phyloP scores from a whole-genome alignment of 2,329 filamentous ascomycete genomes.

The Alternaria gansuensis region DNA sequence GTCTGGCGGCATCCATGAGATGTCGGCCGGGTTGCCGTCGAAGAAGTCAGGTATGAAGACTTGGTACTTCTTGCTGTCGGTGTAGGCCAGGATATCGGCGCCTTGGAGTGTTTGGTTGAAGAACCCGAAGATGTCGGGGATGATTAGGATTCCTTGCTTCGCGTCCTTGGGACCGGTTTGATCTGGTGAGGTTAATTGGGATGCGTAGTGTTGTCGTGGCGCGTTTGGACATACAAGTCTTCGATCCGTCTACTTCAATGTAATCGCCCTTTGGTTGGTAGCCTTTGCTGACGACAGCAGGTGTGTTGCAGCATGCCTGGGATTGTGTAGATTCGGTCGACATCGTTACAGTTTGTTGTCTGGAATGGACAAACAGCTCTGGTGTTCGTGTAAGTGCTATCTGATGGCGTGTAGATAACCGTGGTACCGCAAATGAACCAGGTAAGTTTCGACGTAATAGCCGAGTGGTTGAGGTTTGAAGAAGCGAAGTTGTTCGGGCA shows the following conservation, averaged over 20 bases:
- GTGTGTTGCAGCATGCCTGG: slow-evolving; percentile 59
- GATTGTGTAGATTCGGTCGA: slow-evolving; percentile 51
- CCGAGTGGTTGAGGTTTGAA: slow-evolving; percentile 20
- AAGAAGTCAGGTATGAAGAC: slow-evolving; percentile 96
- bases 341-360: slow-evolving; percentile 36
- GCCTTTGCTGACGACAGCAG: slow-evolving; percentile 58
- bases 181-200: slow-evolving; percentile 50
- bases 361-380: slow-evolving; percentile 8
- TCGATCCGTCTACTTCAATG: slow-evolving; percentile 67
- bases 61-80: slow-evolving; percentile 73
- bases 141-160: slow-evolving; percentile 65
- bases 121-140: slow-evolving; percentile 72
- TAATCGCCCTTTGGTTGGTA: slow-evolving; percentile 68
- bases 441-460: not conserved
- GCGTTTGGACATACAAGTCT: slow-evolving; percentile 61
- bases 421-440: slow-evolving; percentile 24
- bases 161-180: slow-evolving; percentile 65
- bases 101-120: slow-evolving; percentile 70
- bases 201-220: not conserved
- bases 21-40: slow-evolving; percentile 73
- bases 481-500: slow-evolving; percentile 20
- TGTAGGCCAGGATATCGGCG: slow-evolving; percentile 68
- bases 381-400: not conserved
- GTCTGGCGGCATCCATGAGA: slow-evolving; percentile 68
- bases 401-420: not conserved